These are phyloP conservation scores for Bipolaris victoriae DNA, from an alignment of 2,329 filamentous ascomycete species.

Conservation along the genomic window DNA sequence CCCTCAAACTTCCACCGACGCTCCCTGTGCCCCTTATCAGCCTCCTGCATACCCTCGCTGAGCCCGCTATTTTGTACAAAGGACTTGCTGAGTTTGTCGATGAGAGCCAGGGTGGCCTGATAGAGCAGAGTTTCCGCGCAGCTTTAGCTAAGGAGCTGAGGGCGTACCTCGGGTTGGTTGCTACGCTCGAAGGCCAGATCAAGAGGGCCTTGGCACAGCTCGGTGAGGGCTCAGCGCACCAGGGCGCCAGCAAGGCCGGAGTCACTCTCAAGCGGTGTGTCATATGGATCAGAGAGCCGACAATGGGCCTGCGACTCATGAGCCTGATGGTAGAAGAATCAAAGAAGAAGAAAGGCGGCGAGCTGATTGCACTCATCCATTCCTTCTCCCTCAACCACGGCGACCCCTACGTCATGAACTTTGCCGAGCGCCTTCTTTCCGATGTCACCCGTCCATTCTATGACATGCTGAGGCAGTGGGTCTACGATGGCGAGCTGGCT, in stretches of 20 bases:
- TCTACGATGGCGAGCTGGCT: conserved; percentile 97
- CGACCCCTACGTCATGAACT: conserved; percentile 90
- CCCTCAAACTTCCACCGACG: conserved; percentile 76
- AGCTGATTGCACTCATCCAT: conserved; percentile 92
- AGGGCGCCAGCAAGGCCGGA: conserved; percentile 80
- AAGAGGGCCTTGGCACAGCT: conserved; percentile 77
- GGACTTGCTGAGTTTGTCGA: conserved; percentile 82
- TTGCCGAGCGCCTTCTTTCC: conserved; percentile 84
- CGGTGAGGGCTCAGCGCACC: conserved; percentile 70
- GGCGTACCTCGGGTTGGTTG: conserved; percentile 87
- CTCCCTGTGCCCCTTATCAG: conserved; percentile 85
- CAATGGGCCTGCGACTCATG: conserved; percentile 92
- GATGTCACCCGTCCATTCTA: conserved; percentile 96
- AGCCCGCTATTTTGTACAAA: conserved; percentile 91
- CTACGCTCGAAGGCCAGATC: conserved; percentile 91
- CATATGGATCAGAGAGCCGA: conserved; percentile 96
- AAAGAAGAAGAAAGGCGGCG: conserved; percentile 80
- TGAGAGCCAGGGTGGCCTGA: conserved; percentile 78
- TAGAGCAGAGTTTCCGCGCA: conserved; percentile 88
- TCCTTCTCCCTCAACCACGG: conserved; percentile 91
- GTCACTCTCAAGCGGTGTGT: conserved; percentile 95
- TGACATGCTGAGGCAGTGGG: conserved; percentile 94
- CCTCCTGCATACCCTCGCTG: conserved; percentile 85
- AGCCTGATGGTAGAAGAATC: conserved; percentile 93
- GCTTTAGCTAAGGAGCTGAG: conserved; percentile 84